These are phyloP conservation scores for Stropharia rugosoannulata DNA, from an alignment of 768 basidiomycete species.

Conservation along the genomic window DNA sequence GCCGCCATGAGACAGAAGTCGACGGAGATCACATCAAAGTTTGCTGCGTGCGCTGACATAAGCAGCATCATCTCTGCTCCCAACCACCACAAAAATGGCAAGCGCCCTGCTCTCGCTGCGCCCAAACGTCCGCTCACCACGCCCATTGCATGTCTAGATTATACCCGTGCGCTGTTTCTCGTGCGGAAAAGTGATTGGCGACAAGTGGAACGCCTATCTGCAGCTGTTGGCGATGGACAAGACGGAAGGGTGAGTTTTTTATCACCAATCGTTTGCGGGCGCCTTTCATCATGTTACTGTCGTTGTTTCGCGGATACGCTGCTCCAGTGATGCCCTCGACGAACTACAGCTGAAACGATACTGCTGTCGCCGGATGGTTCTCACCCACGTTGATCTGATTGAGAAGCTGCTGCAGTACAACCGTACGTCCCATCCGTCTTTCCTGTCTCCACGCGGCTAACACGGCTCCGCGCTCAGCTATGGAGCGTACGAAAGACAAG, in stretches of 20 bases:
- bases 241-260: slow-evolving; percentile 77
- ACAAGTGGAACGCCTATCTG: slow-evolving; percentile 92
- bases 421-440: slow-evolving; percentile 50
- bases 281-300: neutral
- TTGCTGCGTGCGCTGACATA: slow-evolving; percentile 13
- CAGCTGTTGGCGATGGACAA: slow-evolving; percentile 77
- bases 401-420: slow-evolving; percentile 97
- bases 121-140: neutral
- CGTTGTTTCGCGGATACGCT: neutral
- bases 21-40: neutral
- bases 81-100: slow-evolving; percentile 20
- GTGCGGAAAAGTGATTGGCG: slow-evolving; percentile 95
- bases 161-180: slow-evolving; percentile 96
- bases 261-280: neutral
- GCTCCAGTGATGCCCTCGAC: slow-evolving; percentile 80
- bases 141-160: slow-evolving; percentile 56
- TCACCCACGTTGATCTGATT: slow-evolving; percentile 96
- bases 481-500: slow-evolving; percentile 51
- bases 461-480: slow-evolving; percentile 29
- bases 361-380: slow-evolving; percentile 95
- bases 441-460: neutral
- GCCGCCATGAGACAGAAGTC: too few relatives aligned
- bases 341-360: slow-evolving; percentile 89
- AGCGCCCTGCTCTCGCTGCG: slow-evolving; percentile 3
- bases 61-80: slow-evolving; percentile 14